A percentile compares a stretch with the other conserved stretches of the same genome.
Evolutionary conservation across 2,329 filamentous ascomycete genomes (phyloP).

Genomic region (Balansia obtecta): DNA sequence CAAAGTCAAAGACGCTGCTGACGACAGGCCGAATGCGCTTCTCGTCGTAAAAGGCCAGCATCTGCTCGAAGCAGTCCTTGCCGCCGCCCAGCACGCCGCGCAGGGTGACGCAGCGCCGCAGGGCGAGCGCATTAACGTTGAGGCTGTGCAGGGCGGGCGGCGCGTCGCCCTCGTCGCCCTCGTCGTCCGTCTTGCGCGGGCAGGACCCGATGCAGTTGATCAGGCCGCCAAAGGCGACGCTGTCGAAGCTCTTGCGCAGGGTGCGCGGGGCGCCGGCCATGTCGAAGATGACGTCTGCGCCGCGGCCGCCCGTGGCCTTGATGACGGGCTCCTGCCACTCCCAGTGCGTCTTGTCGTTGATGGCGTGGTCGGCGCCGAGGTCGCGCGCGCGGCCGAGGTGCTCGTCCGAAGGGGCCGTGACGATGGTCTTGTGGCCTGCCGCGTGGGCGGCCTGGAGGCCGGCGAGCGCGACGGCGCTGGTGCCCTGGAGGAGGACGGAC

Average conservation of each 20-base stretch:
- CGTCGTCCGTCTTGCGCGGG: conserved; percentile 41
- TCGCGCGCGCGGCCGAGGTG: conserved; percentile 34
- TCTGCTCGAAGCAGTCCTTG: conserved; percentile 38
- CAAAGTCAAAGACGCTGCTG: conserved; percentile 33
- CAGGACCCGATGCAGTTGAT: conserved; percentile 38
- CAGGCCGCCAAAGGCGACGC: conserved; percentile 40
- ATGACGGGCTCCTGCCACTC: conserved; percentile 38
- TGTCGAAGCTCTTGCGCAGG: conserved; percentile 37
- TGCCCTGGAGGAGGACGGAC: conserved; percentile 40
- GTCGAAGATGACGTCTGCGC: conserved; percentile 44
- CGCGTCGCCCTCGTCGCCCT: conserved; percentile 10
- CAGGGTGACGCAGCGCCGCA: conserved; percentile 32
- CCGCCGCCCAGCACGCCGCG: conserved; percentile 51
- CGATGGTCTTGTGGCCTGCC: conserved; percentile 35
- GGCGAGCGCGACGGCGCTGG: conserved; percentile 38
- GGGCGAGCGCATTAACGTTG: conserved; percentile 47
- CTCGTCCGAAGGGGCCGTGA: conserved; percentile 41
- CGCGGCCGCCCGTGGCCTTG: conserved; percentile 28
- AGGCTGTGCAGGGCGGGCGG: conserved; percentile 27
- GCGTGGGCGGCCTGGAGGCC: conserved; percentile 43
- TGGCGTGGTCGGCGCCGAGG: conserved; percentile 37
- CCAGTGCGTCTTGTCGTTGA: conserved; percentile 42
- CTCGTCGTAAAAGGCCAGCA: conserved; percentile 33
- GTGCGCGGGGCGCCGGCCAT: conserved; percentile 39
- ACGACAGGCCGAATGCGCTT: conserved; percentile 35